Evolutionary conservation across 306 rosid genomes (phyloP).

Genomic region (Fragaria ananassa): DNA sequence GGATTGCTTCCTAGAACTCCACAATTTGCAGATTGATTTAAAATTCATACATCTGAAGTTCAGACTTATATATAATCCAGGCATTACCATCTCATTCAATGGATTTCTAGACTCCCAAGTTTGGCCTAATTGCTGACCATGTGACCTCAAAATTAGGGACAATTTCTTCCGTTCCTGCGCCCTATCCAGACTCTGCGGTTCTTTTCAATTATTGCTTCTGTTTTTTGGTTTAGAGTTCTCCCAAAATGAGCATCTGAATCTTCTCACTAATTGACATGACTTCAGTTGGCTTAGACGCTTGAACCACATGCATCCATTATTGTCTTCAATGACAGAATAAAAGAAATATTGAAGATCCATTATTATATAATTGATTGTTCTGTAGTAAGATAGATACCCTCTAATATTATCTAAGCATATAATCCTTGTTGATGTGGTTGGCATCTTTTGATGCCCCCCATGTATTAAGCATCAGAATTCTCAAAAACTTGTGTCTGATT

Average conservation of each 20-base stretch:
- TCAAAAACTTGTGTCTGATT: slow-evolving; percentile 1
- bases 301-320: slow-evolving; percentile 21
- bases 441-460: slow-evolving; percentile 18
- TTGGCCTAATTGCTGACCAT: slow-evolving; percentile 23
- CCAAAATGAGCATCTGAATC: slow-evolving; percentile 11
- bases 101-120: slow-evolving; percentile 11
- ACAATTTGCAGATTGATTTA: not conserved
- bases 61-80: not conserved
- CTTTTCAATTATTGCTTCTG: not conserved
- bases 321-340: slow-evolving; percentile 23
- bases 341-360: not conserved
- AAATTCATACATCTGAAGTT: not conserved
- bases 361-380: slow-evolving; percentile 1
- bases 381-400: slow-evolving; percentile 19
- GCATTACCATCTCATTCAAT: slow-evolving; percentile 4
- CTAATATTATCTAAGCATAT: slow-evolving; percentile 5
- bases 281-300: slow-evolving; percentile 24
- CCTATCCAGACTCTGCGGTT: not conserved
- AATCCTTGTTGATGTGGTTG: slow-evolving; percentile 1
- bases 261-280: slow-evolving; percentile 21
- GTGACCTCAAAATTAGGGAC: slow-evolving; percentile 21
- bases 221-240: not conserved
- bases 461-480: slow-evolving; percentile 6
- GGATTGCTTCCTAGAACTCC: not conserved
- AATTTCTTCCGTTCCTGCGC: slow-evolving; percentile 2